Percentiles rank a stretch among this genome's conserved stretches.
phyloP scores from a whole-genome alignment of 2,329 filamentous ascomycete species.

The Clonostachys chloroleuca region DNA sequence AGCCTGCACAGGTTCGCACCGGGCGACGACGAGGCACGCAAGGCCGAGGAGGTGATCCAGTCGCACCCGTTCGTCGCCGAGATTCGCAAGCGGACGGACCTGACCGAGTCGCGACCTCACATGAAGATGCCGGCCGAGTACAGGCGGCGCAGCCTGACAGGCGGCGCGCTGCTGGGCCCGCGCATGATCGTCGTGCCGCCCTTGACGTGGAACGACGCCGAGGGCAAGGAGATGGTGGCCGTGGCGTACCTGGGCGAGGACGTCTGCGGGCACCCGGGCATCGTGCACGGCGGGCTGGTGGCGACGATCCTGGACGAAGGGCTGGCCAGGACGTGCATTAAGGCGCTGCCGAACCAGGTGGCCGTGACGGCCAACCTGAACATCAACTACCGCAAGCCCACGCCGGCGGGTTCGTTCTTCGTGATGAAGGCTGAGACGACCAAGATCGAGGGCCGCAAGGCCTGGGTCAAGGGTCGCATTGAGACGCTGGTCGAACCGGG shows the following conservation, averaged over 20 bases:
- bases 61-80: constrained; percentile 68
- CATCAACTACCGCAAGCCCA: constrained; percentile 78
- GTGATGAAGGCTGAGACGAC: constrained; percentile 76
- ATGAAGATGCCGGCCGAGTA: constrained; percentile 74
- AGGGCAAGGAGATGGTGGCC: constrained; percentile 64
- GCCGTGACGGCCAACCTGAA: constrained; percentile 83
- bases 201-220: constrained; percentile 67
- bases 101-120: constrained; percentile 77
- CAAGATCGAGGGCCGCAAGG: constrained; percentile 88
- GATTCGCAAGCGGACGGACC: constrained; percentile 62
- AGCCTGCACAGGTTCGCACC: constrained; percentile 63
- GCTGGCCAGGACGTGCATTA: constrained; percentile 82
- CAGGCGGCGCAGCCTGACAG: constrained; percentile 74
- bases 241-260: constrained; percentile 75
- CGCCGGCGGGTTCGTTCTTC: constrained; percentile 69
- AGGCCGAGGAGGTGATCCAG: constrained; percentile 71
- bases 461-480: constrained; percentile 85
- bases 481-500: constrained; percentile 67
- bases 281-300: constrained; percentile 85
- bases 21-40: constrained; percentile 43
- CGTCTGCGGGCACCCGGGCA: constrained; percentile 84
- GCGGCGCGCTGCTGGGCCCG: constrained; percentile 70
- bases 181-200: constrained; percentile 79
- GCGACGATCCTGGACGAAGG: constrained; percentile 94
- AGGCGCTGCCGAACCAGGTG: constrained; percentile 79